Evolutionary conservation across 202 grass and related monocot genomes (phyloP), one percentile per base, ranked within the genome.

Genomic region (Schoenoplectus tabernaemontani): DNA sequence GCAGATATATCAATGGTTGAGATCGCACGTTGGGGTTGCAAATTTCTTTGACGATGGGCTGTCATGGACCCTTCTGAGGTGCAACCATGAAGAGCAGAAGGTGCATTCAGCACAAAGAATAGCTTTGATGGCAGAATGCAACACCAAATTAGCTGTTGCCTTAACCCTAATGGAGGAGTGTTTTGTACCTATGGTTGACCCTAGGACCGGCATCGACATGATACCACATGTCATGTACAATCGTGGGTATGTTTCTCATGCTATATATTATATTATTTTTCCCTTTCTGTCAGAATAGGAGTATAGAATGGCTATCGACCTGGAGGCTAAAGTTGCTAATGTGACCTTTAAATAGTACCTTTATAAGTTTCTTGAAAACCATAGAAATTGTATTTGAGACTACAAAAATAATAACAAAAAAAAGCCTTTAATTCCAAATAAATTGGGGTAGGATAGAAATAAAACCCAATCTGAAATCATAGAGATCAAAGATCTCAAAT

Each of bases 221-320:
- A 92, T 99, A 92, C 96, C 92, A 17, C 96, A 99, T 92, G 90
- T 95, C 62, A 59, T 99, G 37, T 99, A 99, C 85, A 99, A 85
- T 76, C 82, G 91, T 77, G 86, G 90, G 96, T 77, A 90, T 50
- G 75, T 80, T 83, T 88, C 70, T 68, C 48, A 9, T 36, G 70
- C 46, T 20, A 10, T 17, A 33, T 51, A 15, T 70, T 16, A 17
- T 32, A 28, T 50, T 53, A 1, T 3, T 50, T 32, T 43, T 42
- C 11, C 69, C 13, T 74, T 74, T 54, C 24, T 34, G 46, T 74
- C 44, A 20, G 22, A 50, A 72, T 30, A 46, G 20, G 15, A 75
- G 54, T 6, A 28, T 75, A 75, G 47, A 75, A 33, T 54, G 28
- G 47, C 7, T 75, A 75, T 51, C n/a, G 15, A 34, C 47, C 46